Conservation (phyloP, 2,329 filamentous ascomycete genomes). For the Lachnum nothofagi region DNA sequence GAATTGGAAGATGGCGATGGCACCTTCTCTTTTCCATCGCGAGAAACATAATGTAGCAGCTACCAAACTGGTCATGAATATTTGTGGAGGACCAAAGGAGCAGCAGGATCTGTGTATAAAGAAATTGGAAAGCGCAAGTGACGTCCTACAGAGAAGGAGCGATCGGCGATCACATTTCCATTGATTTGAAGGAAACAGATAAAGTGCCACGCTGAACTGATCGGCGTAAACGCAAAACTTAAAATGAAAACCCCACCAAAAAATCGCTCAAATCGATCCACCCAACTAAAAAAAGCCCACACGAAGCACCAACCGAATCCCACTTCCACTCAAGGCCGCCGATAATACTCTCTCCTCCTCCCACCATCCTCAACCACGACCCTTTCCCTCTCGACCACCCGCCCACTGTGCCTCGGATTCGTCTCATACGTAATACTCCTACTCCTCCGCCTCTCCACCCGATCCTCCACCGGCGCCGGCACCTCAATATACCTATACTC, state of each 20-base stretch:
- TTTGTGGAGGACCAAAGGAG: no score
- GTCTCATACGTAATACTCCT: constrained; percentile 25
- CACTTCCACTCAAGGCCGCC: constrained; percentile 10
- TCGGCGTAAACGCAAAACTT: no score
- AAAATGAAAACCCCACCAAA: background rate
- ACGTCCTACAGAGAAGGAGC: no score
- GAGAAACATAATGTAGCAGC: no score
- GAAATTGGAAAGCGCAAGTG: no score
- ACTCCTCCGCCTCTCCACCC: constrained; percentile 18
- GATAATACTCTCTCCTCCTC: constrained; percentile 28
- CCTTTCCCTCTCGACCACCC: constrained; percentile 23
- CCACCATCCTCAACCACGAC: constrained; percentile 27
- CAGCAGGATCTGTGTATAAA: no score
- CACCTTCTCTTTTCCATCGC: no score
- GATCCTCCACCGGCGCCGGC: constrained; percentile 6
- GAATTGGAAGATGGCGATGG: no score
- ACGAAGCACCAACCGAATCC: background rate
- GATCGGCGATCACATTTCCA: no score
- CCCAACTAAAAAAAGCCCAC: background rate
- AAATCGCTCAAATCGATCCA: background rate
- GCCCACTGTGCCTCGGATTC: constrained; percentile 16
- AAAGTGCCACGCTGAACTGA: no score
- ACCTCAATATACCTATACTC: constrained; percentile 25
- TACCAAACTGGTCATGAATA: no score
- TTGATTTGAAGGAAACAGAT: no score